Conservation (phyloP, 306 rosid species). For the Quercus alba region DNA sequence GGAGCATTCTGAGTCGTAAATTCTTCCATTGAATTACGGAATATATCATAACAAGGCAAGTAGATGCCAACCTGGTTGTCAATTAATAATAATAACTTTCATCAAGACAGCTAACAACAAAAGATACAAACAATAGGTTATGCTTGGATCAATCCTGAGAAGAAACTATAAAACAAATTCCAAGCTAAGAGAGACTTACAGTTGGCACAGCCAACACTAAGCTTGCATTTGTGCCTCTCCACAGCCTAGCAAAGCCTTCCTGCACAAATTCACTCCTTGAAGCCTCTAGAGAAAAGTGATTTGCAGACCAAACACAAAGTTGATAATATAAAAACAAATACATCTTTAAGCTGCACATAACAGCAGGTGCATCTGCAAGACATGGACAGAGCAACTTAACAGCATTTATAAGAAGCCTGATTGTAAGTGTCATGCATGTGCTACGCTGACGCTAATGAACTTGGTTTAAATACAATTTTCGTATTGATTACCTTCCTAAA, state of each 20-base stretch:
- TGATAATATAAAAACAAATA: neutral
- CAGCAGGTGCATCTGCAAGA: constrained; percentile 3
- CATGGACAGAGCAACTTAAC: neutral
- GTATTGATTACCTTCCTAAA: neutral
- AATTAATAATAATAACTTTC: constrained; percentile 18
- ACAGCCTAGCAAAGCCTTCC: constrained; percentile 82
- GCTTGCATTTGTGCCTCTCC: constrained; percentile 98
- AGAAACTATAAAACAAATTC: constrained; percentile 14
- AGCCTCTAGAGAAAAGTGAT: constrained; percentile 25
- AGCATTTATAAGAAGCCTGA: neutral
- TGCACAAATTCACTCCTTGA: constrained; percentile 60
- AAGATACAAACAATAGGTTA: constrained; percentile 8
- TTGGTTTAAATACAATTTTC: neutral
- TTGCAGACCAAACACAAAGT: constrained; percentile 4
- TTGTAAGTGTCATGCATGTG: neutral
- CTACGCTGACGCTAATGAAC: neutral
- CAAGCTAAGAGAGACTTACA: constrained; percentile 44
- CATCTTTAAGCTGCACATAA: neutral
- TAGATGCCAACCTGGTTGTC: constrained; percentile 84
- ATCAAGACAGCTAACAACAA: constrained; percentile 18
- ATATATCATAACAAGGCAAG: constrained; percentile 92
- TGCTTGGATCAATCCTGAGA: neutral
- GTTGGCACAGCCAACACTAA: constrained; percentile 93
- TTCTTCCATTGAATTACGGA: constrained; percentile 76
- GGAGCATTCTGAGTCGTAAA: constrained; percentile 60